Conservation (phyloP, 2,329 filamentous ascomycete species). For the Penicillium sp. region DNA sequence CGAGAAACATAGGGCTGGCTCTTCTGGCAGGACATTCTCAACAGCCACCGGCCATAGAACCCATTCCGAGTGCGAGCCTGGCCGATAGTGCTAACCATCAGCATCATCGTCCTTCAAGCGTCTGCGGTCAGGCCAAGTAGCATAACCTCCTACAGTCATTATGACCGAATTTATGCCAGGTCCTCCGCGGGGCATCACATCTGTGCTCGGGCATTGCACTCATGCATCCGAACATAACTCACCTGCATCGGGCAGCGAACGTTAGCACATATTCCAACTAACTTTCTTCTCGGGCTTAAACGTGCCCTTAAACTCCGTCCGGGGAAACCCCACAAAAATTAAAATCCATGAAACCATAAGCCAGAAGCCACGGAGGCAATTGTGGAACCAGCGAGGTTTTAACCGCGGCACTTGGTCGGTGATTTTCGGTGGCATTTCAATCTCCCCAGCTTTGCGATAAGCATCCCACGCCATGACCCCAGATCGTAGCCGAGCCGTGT, state of each 20-base stretch:
- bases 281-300: neutral
- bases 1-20: too few relatives aligned
- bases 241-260: too few relatives aligned
- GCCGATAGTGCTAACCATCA: too few relatives aligned
- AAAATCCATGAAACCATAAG: neutral
- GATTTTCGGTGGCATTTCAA: neutral
- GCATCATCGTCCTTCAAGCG: too few relatives aligned
- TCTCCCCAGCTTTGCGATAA: neutral
- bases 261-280: neutral
- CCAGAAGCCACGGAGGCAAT: neutral
- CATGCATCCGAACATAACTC: neutral
- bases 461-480: neutral
- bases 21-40: too few relatives aligned
- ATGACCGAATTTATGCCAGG: neutral
- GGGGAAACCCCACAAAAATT: neutral
- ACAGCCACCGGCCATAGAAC: too few relatives aligned
- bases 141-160: too few relatives aligned
- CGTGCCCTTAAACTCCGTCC: neutral
- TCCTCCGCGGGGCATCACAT: neutral
- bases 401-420: neutral
- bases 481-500: constrained; percentile 2
- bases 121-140: too few relatives aligned
- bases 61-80: too few relatives aligned
- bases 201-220: neutral
- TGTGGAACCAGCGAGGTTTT: neutral